phyloP scores from a whole-genome alignment of 805 yeast genomes.

The Naumovozyma baii region DNA sequence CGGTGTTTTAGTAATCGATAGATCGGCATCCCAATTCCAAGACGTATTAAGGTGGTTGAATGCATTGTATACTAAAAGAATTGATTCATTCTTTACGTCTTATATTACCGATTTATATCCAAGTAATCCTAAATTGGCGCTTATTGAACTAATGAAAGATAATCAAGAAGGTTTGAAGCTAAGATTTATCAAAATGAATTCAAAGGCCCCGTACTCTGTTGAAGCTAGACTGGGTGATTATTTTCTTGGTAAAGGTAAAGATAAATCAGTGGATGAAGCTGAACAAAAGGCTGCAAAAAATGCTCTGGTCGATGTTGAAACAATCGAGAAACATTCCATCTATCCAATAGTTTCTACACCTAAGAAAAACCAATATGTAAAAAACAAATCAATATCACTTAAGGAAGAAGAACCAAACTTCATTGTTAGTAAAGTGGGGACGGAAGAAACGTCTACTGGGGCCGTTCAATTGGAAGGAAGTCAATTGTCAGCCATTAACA shows the following conservation, averaged over 20 bases:
- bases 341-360: constrained; percentile 1
- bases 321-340: constrained; percentile 43
- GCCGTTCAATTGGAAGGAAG: constrained; percentile 5
- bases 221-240: constrained; percentile 40
- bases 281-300: constrained; percentile 70
- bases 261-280: constrained; percentile 54
- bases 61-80: constrained; percentile 28
- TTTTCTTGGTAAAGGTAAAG: constrained; percentile 56
- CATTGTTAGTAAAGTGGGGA: not conserved
- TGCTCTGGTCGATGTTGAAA: constrained; percentile 45
- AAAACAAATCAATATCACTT: not conserved
- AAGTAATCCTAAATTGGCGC: constrained; percentile 57
- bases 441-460: constrained; percentile 1
- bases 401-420: not conserved
- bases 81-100: constrained; percentile 1
- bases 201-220: constrained; percentile 38
- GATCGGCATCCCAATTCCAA: constrained; percentile 30
- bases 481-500: not conserved
- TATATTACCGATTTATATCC: constrained; percentile 29
- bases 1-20: constrained; percentile 58
- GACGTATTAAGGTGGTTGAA: constrained; percentile 44
- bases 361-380: not conserved
- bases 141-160: constrained; percentile 48
- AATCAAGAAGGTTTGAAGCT: constrained; percentile 12
- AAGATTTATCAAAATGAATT: not conserved